Percentiles rank a stretch among this genome's conserved stretches.
phyloP scores from a whole-genome alignment of 2,329 filamentous ascomycete genomes.

The Penicillium aurantiogriseum region DNA sequence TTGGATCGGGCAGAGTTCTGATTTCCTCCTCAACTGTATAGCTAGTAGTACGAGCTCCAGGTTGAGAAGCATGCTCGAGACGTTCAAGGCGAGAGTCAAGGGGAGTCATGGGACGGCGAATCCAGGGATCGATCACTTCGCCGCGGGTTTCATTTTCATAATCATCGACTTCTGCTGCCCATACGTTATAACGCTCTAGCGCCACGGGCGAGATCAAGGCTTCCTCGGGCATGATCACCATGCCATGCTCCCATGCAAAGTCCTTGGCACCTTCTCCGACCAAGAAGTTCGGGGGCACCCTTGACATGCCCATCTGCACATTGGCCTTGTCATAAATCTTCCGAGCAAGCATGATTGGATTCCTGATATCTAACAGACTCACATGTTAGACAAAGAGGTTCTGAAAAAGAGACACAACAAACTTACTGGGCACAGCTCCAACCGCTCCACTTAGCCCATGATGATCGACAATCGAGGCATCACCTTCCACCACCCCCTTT shows the following conservation, averaged over 20 bases:
- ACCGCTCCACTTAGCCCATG: slow-evolving; percentile 87
- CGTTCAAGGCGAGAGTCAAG: slow-evolving; percentile 13
- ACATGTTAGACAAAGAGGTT: slow-evolving; percentile 7
- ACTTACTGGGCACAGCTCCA: slow-evolving; percentile 82
- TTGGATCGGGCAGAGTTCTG: not conserved
- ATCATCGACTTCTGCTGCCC: slow-evolving; percentile 54
- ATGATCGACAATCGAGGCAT: slow-evolving; percentile 91
- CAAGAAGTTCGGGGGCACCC: slow-evolving; percentile 89
- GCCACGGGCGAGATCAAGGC: slow-evolving; percentile 77
- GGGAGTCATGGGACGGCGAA: slow-evolving; percentile 26
- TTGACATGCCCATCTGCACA: slow-evolving; percentile 73
- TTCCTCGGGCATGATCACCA: slow-evolving; percentile 71
- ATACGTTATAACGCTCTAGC: slow-evolving; percentile 73
- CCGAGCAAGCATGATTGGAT: slow-evolving; percentile 85
- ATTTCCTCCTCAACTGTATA: not conserved
- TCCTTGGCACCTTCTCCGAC: slow-evolving; percentile 80
- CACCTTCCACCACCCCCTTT: slow-evolving; percentile 88
- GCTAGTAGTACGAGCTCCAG: not conserved
- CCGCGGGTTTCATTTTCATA: slow-evolving; percentile 50
- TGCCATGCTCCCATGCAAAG: slow-evolving; percentile 79
- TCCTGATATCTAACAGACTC: slow-evolving; percentile 60
- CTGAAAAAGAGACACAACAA: slow-evolving; percentile 22
- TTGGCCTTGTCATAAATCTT: slow-evolving; percentile 75
- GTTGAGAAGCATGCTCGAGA: not conserved
- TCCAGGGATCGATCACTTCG: slow-evolving; percentile 18